These are phyloP conservation scores for Fusarium dlaminii DNA, from an alignment of 2,329 filamentous ascomycete species.

Conservation along the genomic window DNA sequence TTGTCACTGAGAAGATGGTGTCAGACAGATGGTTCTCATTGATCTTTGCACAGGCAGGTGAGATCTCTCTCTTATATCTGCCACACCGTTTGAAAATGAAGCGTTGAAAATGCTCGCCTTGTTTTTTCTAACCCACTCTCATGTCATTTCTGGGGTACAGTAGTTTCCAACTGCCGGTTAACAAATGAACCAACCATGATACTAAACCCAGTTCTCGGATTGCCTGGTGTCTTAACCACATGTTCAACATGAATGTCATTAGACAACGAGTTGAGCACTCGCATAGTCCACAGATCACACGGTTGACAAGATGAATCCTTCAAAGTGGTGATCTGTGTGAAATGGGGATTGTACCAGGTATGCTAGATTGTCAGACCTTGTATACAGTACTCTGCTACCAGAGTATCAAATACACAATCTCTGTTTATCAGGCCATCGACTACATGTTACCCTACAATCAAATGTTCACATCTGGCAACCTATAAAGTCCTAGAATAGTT, in stretches of 20 bases:
- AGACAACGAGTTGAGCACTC: constrained; percentile 15
- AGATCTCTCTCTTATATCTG: constrained; percentile 31
- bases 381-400: background rate
- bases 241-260: background rate
- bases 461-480: background rate
- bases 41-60: constrained; percentile 13
- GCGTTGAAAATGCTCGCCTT: constrained; percentile 21
- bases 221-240: constrained; percentile 14
- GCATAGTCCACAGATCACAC: constrained; percentile 25
- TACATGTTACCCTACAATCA: constrained; percentile 9
- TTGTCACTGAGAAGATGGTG: constrained; percentile 34
- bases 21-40: constrained; percentile 11
- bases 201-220: constrained; percentile 10
- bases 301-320: background rate
- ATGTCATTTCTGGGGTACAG: constrained; percentile 4
- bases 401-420: background rate
- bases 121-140: constrained; percentile 10
- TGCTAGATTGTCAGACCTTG: background rate
- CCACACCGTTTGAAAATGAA: constrained; percentile 10
- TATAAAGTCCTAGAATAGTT: background rate
- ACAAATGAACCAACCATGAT: constrained; percentile 18
- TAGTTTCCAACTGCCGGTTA: constrained; percentile 14
- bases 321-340: background rate
- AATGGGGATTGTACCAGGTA: background rate
- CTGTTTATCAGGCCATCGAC: background rate